A percentile compares a stretch with the other conserved stretches of the same genome.
Evolutionary conservation across 2,329 filamentous ascomycete genomes (phyloP).

Genomic region (Fusarium torulosum): DNA sequence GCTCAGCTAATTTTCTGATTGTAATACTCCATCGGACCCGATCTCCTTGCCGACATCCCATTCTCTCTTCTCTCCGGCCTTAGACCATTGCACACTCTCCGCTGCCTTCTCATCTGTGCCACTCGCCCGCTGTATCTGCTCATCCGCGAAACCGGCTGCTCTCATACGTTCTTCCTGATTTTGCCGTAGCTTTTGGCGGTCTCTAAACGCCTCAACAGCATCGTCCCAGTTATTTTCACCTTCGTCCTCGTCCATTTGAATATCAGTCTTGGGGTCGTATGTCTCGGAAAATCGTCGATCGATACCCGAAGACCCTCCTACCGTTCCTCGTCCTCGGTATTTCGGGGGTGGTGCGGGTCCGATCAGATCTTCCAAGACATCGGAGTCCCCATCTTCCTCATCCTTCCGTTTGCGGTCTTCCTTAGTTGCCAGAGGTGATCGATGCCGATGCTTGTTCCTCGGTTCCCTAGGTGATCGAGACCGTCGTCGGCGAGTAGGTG

Average conservation of each 20-base stretch:
- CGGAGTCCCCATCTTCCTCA: slow-evolving; percentile 61
- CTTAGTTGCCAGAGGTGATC: slow-evolving; percentile 45
- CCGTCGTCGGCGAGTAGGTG: slow-evolving; percentile 46
- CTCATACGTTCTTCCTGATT: slow-evolving; percentile 81
- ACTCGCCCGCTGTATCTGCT: slow-evolving; percentile 73
- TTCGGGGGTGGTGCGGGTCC: slow-evolving; percentile 74
- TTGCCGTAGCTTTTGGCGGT: slow-evolving; percentile 82
- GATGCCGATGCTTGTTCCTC: slow-evolving; percentile 52
- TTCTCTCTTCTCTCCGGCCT: slow-evolving; percentile 72
- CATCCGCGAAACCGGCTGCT: slow-evolving; percentile 82
- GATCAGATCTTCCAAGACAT: slow-evolving; percentile 80
- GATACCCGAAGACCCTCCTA: slow-evolving; percentile 73
- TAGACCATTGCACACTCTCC: slow-evolving; percentile 79
- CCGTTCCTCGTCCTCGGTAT: slow-evolving; percentile 76
- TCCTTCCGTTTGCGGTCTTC: slow-evolving; percentile 34
- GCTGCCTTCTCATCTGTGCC: slow-evolving; percentile 69
- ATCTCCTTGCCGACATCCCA: slow-evolving; percentile 69
- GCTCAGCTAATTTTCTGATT: slow-evolving; percentile 22
- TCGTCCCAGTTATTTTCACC: slow-evolving; percentile 80
- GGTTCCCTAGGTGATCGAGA: slow-evolving; percentile 52
- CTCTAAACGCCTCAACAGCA: slow-evolving; percentile 80
- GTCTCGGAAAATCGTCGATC: slow-evolving; percentile 81
- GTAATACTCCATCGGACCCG: slow-evolving; percentile 30
- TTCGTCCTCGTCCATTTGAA: slow-evolving; percentile 60
- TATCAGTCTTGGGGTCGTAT: slow-evolving; percentile 70